Evolutionary conservation across 257 asterid species (phyloP).

Genomic region (Sherardia arvensis): DNA sequence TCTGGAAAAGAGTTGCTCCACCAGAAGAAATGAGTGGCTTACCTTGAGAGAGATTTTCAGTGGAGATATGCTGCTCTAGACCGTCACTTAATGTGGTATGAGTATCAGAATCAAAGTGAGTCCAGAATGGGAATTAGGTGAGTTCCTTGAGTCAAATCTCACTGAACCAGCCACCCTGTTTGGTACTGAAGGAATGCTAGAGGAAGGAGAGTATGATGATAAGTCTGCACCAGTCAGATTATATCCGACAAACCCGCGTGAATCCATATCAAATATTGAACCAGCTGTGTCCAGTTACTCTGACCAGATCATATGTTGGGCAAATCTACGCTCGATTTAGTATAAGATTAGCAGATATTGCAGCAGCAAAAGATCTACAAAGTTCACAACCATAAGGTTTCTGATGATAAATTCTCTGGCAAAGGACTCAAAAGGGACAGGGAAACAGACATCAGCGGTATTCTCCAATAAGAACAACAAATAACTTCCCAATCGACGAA

Average conservation of each 20-base stretch:
- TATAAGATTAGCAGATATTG: not conserved
- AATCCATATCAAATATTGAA: too few species aligned
- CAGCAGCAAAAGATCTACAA: slow-evolving; percentile 7
- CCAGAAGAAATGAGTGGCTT: slow-evolving; percentile 22
- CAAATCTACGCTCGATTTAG: not conserved
- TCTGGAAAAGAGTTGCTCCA: slow-evolving; percentile 19
- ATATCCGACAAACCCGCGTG: too few species aligned
- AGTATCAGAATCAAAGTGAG: too few species aligned
- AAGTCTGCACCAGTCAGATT: too few species aligned
- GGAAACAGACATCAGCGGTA: too few species aligned
- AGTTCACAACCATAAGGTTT: not conserved
- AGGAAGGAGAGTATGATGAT: too few species aligned
- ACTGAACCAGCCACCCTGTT: too few species aligned
- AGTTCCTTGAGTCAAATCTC: slow-evolving; percentile 50
- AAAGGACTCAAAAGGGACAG: too few species aligned
- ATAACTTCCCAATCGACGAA: not conserved
- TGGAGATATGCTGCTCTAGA: too few species aligned
- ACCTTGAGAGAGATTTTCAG: slow-evolving; percentile 43
- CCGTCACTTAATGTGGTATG: too few species aligned
- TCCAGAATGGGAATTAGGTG: too few species aligned
- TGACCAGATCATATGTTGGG: not conserved
- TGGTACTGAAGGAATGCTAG: too few species aligned
- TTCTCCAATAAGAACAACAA: not conserved
- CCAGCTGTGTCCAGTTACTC: slow-evolving; percentile 33
- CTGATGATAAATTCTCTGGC: not conserved